Conservation (phyloP, 176 grass and related monocot species). For the Oryza coarctata region DNA sequence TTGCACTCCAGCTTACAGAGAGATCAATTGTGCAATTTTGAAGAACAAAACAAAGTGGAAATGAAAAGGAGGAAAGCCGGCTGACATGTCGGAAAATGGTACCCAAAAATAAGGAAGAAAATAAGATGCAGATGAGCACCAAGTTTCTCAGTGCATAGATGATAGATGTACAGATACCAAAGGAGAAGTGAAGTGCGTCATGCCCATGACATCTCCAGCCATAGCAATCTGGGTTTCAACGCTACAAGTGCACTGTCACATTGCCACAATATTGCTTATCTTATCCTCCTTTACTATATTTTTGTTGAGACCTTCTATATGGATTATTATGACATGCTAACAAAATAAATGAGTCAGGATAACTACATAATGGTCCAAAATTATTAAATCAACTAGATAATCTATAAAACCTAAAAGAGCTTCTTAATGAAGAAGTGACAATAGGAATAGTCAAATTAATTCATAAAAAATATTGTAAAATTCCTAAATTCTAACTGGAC, state of each 20-base stretch:
- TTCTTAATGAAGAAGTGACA: conserved; percentile 9
- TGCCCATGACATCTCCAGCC: not conserved
- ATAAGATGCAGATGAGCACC: not conserved
- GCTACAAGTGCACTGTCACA: not conserved
- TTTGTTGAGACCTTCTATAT: not conserved
- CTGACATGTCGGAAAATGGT: not conserved
- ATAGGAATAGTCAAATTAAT: not conserved
- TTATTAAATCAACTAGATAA: conserved; percentile 7
- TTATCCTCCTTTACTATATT: not conserved
- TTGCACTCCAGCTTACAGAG: too few relatives aligned
- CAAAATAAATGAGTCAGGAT: not conserved
- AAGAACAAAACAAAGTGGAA: not conserved
- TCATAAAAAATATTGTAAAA: not conserved
- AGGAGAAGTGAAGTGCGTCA: not conserved
- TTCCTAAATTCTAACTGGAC: not conserved
- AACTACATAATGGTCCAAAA: not conserved
- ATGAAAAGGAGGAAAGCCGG: not conserved
- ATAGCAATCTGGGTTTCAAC: not conserved
- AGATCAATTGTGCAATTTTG: not conserved
- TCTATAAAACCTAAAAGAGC: not conserved
- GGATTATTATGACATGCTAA: not conserved
- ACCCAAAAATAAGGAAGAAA: not conserved
- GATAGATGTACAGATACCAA: not conserved
- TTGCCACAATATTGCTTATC: not conserved
- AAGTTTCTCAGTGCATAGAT: not conserved